Evolutionary conservation across 2,329 filamentous ascomycete species (phyloP), one percentile per base, ranked within the genome.

Genomic region (Hypoxylon sp.): DNA sequence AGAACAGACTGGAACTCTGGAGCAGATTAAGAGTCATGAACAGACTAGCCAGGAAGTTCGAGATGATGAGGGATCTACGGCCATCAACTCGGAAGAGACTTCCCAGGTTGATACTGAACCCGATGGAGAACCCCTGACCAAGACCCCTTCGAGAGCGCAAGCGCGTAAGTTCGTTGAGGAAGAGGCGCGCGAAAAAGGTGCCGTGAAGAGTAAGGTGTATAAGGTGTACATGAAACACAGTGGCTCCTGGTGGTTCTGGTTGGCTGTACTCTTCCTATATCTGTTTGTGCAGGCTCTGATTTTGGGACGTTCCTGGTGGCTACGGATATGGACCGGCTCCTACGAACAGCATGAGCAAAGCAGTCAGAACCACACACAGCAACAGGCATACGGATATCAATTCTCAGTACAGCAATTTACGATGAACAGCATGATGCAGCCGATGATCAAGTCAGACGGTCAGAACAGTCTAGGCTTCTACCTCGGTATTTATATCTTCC

Each of bases 121-220:
- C 6, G 72, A 73, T 13, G 69, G 66, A 20, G 72, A 73, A 34
- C 68, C 72, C 1, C 67, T 83, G 27, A 75, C 76, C 37, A 83
- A 82, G 61, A 67, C 78, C 0, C 64, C 75, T 1, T 79, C 78
- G 3, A 81, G 81, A 64, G 69, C 71, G 3, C 51, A 68, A 4
- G 78, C 83, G 0, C 84, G 84, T 58, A 88, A 90, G 67, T 93
- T 92, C 59, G 82, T 89, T 17, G 85, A 91, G 64, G 88, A 91
- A 2, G 90, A 94, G 68, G 75, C 74, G n/a, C 80, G 85, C 48
- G 87, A 90, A 65, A 80, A 80, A 43, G 90, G 90, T 1, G 80
- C 84, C 4, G 83, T 93, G 21, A 86, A 86, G 60, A 75, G 76
- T 15, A 75, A 76, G 5, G 79, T 92, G n/a, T 93, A 92, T 56